phyloP scores from a whole-genome alignment of 441 rosid genomes.

The Lepidium campestre region DNA sequence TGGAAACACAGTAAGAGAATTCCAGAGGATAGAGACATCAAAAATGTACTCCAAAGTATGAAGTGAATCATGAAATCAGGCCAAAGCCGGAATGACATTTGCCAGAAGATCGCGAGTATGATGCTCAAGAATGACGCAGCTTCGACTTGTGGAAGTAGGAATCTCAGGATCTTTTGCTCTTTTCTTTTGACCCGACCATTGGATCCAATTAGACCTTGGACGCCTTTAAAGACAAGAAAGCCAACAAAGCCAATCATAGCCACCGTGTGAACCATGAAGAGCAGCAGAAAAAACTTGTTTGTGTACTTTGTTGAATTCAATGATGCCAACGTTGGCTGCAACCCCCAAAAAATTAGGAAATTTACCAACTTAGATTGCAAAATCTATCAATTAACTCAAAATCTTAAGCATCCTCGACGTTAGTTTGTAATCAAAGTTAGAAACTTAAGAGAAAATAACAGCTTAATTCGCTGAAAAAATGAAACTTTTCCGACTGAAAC shows the following conservation, averaged over 20 bases:
- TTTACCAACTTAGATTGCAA: background rate
- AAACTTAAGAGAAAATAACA: too few species aligned
- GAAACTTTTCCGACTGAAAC: background rate
- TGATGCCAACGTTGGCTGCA: slow-evolving; percentile 50
- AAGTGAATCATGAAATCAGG: slow-evolving; percentile 78
- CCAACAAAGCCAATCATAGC: slow-evolving; percentile 57
- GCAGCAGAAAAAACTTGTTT: slow-evolving; percentile 61
- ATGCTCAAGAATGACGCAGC: slow-evolving; percentile 76
- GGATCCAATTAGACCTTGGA: slow-evolving; percentile 64
- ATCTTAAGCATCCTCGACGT: background rate
- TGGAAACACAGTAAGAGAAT: slow-evolving; percentile 88
- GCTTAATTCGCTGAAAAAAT: background rate
- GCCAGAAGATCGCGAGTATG: slow-evolving; percentile 80
- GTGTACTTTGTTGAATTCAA: slow-evolving; percentile 78
- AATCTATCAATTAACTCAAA: background rate
- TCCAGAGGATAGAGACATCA: slow-evolving; percentile 74
- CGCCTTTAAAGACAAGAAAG: slow-evolving; percentile 77
- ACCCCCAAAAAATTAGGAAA: background rate
- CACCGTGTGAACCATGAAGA: slow-evolving; percentile 65
- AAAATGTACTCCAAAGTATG: slow-evolving; percentile 72
- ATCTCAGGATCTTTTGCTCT: slow-evolving; percentile 54
- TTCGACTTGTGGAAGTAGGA: slow-evolving; percentile 82
- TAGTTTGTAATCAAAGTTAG: too few species aligned
- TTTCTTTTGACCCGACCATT: slow-evolving; percentile 41
- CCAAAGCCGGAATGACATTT: slow-evolving; percentile 68